Percentiles rank a stretch among this genome's conserved stretches.
phyloP scores from a whole-genome alignment of 176 grass and related monocot genomes.

The Carex littledalei region DNA sequence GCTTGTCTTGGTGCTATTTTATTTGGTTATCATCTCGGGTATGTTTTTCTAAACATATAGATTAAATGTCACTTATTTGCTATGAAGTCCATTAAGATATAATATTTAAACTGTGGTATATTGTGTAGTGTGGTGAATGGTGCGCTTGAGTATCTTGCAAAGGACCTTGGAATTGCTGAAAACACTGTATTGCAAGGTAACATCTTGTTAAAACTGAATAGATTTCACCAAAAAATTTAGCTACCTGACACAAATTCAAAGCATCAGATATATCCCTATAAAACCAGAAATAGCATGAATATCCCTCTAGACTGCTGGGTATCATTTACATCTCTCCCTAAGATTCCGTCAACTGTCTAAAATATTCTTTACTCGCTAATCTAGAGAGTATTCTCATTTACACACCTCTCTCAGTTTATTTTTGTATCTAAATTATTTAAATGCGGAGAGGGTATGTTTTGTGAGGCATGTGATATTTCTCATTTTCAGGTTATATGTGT shows the following conservation, averaged over 20 bases:
- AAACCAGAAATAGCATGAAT: background rate
- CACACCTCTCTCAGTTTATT: background rate
- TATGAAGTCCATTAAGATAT: background rate
- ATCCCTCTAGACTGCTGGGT: background rate
- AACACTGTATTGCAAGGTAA: constrained; percentile 83
- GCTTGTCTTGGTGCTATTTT: constrained; percentile 95
- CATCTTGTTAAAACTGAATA: constrained; percentile 15
- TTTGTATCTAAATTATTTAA: background rate
- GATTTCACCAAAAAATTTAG: background rate
- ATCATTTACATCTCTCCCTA: background rate
- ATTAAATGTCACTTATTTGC: background rate
- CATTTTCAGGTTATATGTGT: background rate
- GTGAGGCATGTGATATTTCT: background rate
- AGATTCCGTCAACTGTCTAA: background rate
- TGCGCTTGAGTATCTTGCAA: constrained; percentile 78
- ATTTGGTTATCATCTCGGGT: constrained; percentile 99
- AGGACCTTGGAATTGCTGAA: constrained; percentile 73
- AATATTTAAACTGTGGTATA: constrained; percentile 12
- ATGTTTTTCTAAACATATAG: constrained; percentile 9
- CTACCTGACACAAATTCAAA: background rate
- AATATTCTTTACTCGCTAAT: background rate
- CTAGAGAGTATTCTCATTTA: background rate
- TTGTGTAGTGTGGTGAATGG: constrained; percentile 88
- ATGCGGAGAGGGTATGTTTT: background rate
- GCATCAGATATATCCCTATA: background rate